A percentile compares a stretch with the other conserved stretches of the same genome.
Conservation (phyloP, 257 asterid species). For the Cinchona pubescens region DNA sequence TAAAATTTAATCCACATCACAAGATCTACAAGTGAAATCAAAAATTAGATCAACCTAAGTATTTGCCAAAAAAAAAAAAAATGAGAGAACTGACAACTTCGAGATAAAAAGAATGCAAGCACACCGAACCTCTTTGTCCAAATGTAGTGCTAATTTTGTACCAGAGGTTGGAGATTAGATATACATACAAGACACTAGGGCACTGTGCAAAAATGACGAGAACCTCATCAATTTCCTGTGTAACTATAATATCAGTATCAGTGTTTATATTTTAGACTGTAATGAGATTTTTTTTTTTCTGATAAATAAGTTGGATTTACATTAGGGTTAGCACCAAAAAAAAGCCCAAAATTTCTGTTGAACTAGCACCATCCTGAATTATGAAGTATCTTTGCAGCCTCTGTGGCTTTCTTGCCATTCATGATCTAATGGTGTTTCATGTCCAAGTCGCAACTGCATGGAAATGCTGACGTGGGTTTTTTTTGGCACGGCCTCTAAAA, state of each 20-base stretch:
- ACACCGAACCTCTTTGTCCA: no score
- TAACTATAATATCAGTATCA: no score
- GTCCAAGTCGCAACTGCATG: slow-evolving; percentile 67
- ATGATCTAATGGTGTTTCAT: slow-evolving; percentile 40
- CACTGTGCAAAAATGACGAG: neutral
- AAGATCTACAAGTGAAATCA: no score
- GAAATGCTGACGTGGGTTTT: slow-evolving; percentile 51
- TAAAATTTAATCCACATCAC: no score
- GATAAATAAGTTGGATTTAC: neutral
- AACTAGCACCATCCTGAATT: neutral
- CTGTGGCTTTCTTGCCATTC: slow-evolving; percentile 20
- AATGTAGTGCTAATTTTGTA: neutral
- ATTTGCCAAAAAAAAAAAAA: no score
- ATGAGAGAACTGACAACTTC: neutral
- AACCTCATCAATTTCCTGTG: neutral
- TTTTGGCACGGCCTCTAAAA: slow-evolving; percentile 46
- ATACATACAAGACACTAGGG: neutral
- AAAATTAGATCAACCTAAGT: no score
- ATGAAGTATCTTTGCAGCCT: neutral
- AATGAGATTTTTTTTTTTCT: no score
- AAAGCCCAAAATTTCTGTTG: neutral
- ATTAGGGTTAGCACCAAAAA: neutral
- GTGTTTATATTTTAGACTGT: no score
- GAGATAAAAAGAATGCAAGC: neutral
- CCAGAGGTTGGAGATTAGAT: neutral